Evolutionary conservation across 176 grass and related monocot species (phyloP), one percentile per base, ranked within the genome.

Genomic region (Oryza coarctata): DNA sequence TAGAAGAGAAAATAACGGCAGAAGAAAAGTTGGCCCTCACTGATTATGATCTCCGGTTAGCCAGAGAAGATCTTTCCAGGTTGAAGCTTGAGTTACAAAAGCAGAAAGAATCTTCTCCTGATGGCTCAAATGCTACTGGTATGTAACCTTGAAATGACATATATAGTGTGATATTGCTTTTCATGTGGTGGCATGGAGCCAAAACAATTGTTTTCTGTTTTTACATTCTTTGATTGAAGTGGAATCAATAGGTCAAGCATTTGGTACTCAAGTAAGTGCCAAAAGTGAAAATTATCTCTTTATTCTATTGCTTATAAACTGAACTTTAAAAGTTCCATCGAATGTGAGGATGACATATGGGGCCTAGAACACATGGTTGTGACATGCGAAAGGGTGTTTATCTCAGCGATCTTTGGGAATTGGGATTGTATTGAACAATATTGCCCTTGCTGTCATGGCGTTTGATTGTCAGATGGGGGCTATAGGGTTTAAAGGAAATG

Each of bases 21-120:
- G 85, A 94, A 88, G 84, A 92, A 76, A 98, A 95, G 65, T 85
- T 98, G 34, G 86, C 88, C 4, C 82, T 98, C 31, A 28, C 79
- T 29, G 89, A 98, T 34, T 98, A 98, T 84, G 95, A 95, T 86
- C 92, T 98, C 50, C 86, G 95, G 60, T 88, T 98, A 73, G 90
- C 90, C 65, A 88, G 91, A 84, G 95, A 98, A 86, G 92, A 98
- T 66, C 80, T 95, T 78, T 82, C 92, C 32, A 87, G 85, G 49
- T 78, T 98, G 76, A 90, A 89, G 78, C 69, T 86, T 85, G 90
- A 98, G 36, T 91, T 98, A 47, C 86, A 91, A 82, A 98, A 91
- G 39, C 82, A 88, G 70, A 91, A 89, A 63, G 86, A 93, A 82
- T 82, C 71, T 35, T 83, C 52, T 64, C 76, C 76, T 79, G 88